Percentiles rank a stretch among this genome's conserved stretches.
Conservation (phyloP, 1,139 yeast genomes). For the Petasospora rhodanensis region DNA sequence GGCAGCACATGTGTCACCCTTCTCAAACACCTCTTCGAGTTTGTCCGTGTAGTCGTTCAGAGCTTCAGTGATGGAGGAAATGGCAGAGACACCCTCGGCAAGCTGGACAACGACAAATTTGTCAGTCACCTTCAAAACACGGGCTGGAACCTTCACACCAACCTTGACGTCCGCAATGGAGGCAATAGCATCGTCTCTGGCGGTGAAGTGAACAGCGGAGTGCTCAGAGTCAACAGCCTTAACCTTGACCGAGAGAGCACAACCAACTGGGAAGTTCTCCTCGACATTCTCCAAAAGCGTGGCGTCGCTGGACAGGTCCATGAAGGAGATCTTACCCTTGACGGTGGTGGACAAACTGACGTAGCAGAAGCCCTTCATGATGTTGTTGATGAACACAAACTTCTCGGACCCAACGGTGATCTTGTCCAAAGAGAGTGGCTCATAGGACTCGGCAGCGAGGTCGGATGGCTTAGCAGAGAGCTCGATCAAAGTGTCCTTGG, state of each 20-base stretch:
- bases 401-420: constrained; percentile 49
- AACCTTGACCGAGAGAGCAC: constrained; percentile 60
- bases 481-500: constrained; percentile 59
- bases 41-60: constrained; percentile 62
- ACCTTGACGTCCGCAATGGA: constrained; percentile 49
- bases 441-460: constrained; percentile 28
- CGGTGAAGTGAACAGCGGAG: constrained; percentile 45
- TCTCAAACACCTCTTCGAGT: constrained; percentile 46
- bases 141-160: constrained; percentile 61
- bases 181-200: constrained; percentile 41
- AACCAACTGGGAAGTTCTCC: constrained; percentile 61
- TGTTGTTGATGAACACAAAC: constrained; percentile 63
- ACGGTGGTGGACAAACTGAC: constrained; percentile 66
- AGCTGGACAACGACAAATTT: constrained; percentile 63
- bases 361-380: constrained; percentile 57
- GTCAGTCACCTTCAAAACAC: constrained; percentile 58
- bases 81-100: constrained; percentile 57
- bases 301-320: constrained; percentile 62
- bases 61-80: constrained; percentile 74
- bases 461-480: constrained; percentile 50
- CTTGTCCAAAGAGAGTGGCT: constrained; percentile 40
- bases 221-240: constrained; percentile 50
- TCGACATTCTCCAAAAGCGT: constrained; percentile 47
- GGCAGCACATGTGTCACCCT: constrained; percentile 59
- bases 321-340: constrained; percentile 61